Conservation (phyloP, 2,329 filamentous ascomycete species). For the Blastomyces gilchristii region DNA sequence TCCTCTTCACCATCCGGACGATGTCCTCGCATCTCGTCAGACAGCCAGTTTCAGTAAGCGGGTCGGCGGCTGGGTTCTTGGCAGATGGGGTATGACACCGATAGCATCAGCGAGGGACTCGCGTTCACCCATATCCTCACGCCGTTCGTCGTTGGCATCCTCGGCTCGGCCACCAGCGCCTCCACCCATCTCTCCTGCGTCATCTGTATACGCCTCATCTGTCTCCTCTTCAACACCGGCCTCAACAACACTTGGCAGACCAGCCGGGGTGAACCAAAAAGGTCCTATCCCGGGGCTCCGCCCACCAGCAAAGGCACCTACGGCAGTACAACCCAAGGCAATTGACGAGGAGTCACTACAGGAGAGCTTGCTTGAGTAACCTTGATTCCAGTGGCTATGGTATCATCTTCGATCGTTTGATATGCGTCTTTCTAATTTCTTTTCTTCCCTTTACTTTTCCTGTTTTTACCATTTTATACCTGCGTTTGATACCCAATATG, state of each 20-base stretch:
- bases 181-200: constrained; percentile 11
- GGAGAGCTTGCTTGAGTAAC: constrained; percentile 47
- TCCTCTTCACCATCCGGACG: neutral
- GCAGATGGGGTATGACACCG: constrained; percentile 51
- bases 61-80: constrained; percentile 56
- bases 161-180: neutral
- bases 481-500: constrained; percentile 5
- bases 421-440: neutral
- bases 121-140: constrained; percentile 6
- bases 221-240: constrained; percentile 26
- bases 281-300: constrained; percentile 64
- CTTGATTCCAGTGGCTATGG: neutral
- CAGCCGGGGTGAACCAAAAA: constrained; percentile 67
- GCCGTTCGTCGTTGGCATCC: constrained; percentile 9
- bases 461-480: neutral
- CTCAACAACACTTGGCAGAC: constrained; percentile 38
- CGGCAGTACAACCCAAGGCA: constrained; percentile 47
- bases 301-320: constrained; percentile 44
- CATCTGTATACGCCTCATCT: constrained; percentile 24
- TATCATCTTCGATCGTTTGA: neutral
- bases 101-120: constrained; percentile 14
- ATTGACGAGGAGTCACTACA: constrained; percentile 52
- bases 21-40: constrained; percentile 12
- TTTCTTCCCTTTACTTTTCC: neutral
- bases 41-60: constrained; percentile 38